These are phyloP conservation scores for Coniochaeta sp. DNA, from an alignment of 2,329 filamentous ascomycete species.

Conservation along the genomic window DNA sequence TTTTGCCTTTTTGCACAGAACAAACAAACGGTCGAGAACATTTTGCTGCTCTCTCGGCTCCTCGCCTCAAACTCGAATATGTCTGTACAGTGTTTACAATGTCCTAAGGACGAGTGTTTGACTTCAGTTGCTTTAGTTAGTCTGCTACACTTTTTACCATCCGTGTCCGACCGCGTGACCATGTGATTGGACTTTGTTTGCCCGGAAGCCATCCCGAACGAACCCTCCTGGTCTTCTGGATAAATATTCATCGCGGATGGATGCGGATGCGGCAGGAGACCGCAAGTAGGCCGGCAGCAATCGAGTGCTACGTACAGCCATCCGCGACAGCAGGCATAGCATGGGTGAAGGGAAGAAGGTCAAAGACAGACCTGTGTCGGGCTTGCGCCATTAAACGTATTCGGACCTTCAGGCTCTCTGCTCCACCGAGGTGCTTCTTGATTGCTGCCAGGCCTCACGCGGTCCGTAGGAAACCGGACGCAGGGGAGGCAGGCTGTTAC, in stretches of 20 bases:
- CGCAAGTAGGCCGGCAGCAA: neutral
- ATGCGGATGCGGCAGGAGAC: neutral
- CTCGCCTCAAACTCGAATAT: no score
- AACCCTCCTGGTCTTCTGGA: neutral
- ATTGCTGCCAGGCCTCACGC: neutral
- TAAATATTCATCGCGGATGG: neutral
- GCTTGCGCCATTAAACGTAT: neutral
- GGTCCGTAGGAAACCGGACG: neutral
- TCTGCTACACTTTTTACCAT: no score
- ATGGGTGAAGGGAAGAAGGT: neutral
- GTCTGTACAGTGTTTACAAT: no score
- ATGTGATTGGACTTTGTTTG: neutral
- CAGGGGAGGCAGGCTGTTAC: no score
- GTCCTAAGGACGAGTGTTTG: no score
- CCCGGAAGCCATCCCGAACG: neutral
- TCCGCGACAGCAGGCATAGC: neutral
- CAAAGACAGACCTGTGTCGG: neutral
- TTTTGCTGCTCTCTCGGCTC: no score
- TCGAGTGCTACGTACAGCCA: no score
- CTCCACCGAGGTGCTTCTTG: neutral
- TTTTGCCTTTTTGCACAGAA: neutral
- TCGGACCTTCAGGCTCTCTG: neutral
- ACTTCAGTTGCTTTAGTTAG: no score
- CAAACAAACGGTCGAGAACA: no score
- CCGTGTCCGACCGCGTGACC: neutral